phyloP scores from a whole-genome alignment of 176 grass and related monocot genomes.

The Alloteropsis semialata region DNA sequence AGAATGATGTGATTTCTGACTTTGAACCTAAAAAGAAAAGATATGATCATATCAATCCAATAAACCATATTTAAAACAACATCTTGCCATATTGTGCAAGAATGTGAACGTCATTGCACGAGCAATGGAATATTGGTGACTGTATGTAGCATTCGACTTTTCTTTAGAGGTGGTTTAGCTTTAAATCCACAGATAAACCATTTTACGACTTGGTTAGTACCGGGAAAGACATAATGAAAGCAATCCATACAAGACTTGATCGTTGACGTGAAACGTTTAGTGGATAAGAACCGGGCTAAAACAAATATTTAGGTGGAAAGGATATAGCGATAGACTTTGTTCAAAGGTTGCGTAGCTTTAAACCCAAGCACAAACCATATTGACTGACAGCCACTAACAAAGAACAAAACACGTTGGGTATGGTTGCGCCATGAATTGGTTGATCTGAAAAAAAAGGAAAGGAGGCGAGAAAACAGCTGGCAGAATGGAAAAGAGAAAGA shows the following conservation, averaged over 20 bases:
- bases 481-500: neutral
- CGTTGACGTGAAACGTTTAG: neutral
- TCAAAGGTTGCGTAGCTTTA: neutral
- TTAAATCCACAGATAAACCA: neutral
- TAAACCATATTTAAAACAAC: neutral
- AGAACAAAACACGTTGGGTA: neutral
- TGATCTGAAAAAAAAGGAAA: neutral
- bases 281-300: neutral
- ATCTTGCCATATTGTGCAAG: neutral
- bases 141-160: slow-evolving; percentile 7
- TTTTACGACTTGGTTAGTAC: neutral
- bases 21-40: slow-evolving; percentile 24
- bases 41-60: neutral
- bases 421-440: neutral
- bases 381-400: neutral
- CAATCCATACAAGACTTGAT: neutral
- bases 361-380: neutral
- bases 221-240: neutral
- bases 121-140: neutral
- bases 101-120: neutral
- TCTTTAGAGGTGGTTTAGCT: neutral
- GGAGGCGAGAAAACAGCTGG: neutral
- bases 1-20: slow-evolving; percentile 8
- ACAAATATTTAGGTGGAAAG: neutral
- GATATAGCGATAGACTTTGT: neutral